phyloP scores from a whole-genome alignment of 75 land plant genomes.

The Pinus albicaulis region DNA sequence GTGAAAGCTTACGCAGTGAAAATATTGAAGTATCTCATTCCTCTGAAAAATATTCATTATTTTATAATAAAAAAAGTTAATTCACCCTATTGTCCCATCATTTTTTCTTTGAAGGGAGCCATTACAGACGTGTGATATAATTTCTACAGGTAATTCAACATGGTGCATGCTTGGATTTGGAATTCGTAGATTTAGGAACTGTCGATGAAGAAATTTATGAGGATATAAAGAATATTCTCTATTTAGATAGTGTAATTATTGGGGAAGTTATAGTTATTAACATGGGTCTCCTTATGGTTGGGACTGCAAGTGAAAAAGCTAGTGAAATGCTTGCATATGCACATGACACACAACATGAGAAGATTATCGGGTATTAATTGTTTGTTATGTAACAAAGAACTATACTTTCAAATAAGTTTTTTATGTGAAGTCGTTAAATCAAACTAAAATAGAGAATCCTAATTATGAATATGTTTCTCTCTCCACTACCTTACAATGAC shows the following conservation, averaged over 20 bases:
- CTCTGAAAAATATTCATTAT: not conserved
- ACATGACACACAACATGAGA: slow-evolving; percentile 57
- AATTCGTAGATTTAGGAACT: slow-evolving; percentile 49
- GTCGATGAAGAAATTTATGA: slow-evolving; percentile 56
- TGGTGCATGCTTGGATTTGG: slow-evolving; percentile 54
- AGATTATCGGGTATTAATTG: slow-evolving; percentile 33
- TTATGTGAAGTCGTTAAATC: not conserved
- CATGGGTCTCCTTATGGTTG: slow-evolving; percentile 59
- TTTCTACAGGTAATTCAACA: slow-evolving; percentile 41
- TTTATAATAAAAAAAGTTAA: too few relatives aligned
- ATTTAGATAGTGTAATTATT: slow-evolving; percentile 45
- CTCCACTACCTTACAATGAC: too few relatives aligned
- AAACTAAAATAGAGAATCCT: too few relatives aligned
- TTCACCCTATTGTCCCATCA: not conserved
- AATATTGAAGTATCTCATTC: slow-evolving; percentile 21
- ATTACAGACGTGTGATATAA: not conserved
- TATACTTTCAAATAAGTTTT: not conserved
- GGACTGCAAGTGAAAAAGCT: slow-evolving; percentile 51
- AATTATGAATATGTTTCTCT: too few relatives aligned
- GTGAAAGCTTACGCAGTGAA: slow-evolving; percentile 39
- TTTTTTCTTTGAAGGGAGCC: not conserved
- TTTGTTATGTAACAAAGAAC: not conserved
- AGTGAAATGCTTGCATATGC: slow-evolving; percentile 51
- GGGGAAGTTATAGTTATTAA: slow-evolving; percentile 53
- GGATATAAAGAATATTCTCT: slow-evolving; percentile 35